Evolutionary conservation across 2,329 filamentous ascomycete species (phyloP).

Genomic region (Sporothrix humicola): DNA sequence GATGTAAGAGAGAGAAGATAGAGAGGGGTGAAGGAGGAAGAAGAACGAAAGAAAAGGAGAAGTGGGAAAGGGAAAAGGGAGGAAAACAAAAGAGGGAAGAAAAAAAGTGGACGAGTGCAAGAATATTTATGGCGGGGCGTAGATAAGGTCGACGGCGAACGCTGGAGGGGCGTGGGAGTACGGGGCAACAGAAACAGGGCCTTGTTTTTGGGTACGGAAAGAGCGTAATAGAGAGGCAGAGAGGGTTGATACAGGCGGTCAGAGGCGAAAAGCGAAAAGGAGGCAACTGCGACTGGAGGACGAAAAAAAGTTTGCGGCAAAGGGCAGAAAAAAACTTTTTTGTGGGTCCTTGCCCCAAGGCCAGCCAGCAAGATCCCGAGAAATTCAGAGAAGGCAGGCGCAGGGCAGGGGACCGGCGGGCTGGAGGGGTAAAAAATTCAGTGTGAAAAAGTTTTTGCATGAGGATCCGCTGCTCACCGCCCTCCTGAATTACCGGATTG

Average conservation of each 20-base stretch:
- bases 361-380: conserved; percentile 27
- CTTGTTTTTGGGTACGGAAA: background rate
- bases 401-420: conserved; percentile 16
- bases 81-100: conserved; percentile 23
- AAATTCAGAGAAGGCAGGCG: conserved; percentile 28
- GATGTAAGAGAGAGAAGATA: conserved; percentile 28
- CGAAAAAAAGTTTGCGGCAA: conserved; percentile 30
- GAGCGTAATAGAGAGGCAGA: background rate
- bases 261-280: background rate
- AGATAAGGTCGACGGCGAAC: conserved; percentile 26
- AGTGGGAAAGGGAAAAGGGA: conserved; percentile 11
- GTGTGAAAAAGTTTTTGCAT: conserved; percentile 34
- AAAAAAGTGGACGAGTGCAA: conserved; percentile 33
- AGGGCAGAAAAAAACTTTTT: conserved; percentile 40
- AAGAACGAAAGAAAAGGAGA: background rate
- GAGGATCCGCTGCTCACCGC: conserved; percentile 36
- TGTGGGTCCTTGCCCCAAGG: conserved; percentile 31
- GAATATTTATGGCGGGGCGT: conserved; percentile 31
- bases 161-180: conserved; percentile 11
- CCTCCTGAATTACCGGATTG: conserved; percentile 35
- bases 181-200: conserved; percentile 5
- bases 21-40: conserved; percentile 16
- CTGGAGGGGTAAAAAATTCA: conserved; percentile 30
- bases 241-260: background rate
- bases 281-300: background rate